A percentile compares a stretch with the other conserved stretches of the same genome.
phyloP scores from a whole-genome alignment of 805 yeast genomes.

The Candida ficus region DNA sequence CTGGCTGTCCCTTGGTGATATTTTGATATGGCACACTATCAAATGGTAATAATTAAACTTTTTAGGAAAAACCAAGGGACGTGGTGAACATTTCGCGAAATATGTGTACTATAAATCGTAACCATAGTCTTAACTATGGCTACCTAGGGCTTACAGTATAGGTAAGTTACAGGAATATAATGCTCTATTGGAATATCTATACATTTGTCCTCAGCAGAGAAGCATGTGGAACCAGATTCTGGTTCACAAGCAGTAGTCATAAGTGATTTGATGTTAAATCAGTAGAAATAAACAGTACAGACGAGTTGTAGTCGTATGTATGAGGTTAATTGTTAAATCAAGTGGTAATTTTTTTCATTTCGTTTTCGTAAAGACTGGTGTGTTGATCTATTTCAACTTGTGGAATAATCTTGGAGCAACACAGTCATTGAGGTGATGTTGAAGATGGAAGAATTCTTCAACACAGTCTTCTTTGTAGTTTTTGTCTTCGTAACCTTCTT shows the following conservation, averaged over 20 bases:
- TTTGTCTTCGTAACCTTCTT: slow-evolving; percentile 72
- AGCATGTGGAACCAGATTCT: neutral
- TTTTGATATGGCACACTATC: too few relatives aligned
- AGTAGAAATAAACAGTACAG: neutral
- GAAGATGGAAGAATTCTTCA: slow-evolving; percentile 95
- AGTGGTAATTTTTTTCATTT: slow-evolving; percentile 3
- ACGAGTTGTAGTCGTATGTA: too few relatives aligned
- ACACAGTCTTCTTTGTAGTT: slow-evolving; percentile 94
- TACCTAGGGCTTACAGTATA: neutral
- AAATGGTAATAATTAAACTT: too few relatives aligned
- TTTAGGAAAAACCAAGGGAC: too few relatives aligned
- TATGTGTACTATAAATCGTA: too few relatives aligned
- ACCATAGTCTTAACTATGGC: too few relatives aligned
- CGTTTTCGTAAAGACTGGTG: slow-evolving; percentile 1
- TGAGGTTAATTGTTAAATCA: too few relatives aligned
- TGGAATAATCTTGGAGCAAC: slow-evolving; percentile 85
- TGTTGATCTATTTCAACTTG: slow-evolving; percentile 58
- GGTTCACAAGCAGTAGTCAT: too few relatives aligned
- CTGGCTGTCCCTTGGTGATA: too few relatives aligned
- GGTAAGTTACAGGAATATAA: neutral
- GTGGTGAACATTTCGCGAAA: too few relatives aligned
- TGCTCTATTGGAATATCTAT: slow-evolving; percentile 2
- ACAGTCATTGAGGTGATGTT: slow-evolving; percentile 89
- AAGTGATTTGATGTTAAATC: too few relatives aligned
- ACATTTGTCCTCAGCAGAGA: neutral